Base-by-base conservation (phyloP, 1,139 yeast genomes). In the Hanseniaspora sp. region DNA sequence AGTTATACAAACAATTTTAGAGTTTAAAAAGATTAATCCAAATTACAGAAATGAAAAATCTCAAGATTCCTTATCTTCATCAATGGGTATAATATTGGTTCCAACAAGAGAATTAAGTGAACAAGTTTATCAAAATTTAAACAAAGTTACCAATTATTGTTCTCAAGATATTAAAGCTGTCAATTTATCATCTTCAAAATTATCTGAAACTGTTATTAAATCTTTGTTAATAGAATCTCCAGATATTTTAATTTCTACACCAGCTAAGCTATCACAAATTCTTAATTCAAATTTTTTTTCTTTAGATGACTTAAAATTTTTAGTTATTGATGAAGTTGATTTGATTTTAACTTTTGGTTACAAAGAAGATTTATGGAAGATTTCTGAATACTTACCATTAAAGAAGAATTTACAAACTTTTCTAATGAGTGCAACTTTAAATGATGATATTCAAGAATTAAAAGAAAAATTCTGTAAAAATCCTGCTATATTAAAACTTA, bases 301-400 rank as follows among this genome's bases (percentile, higher is more conserved):
- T 55, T 70, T 83, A 58, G 73, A 76, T 31, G 69, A 74, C 34
- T 77, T 92, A 55, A 75, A 76, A 57, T 86, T 78, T 64, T 71
- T 92, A 56, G 95, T 88, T 40, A 85, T 94, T 60, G 99, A 94
- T 71, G 99, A 94, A 69, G 97, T 95, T 18, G 99, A 94, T 71
- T 76, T 92, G 63, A 80, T 94, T 47, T 72, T 87, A 56, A 83
- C 95, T 2, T 94, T 86, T 67, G 99, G 98, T 17, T 87, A 92
- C 67, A 78, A 81, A 61, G 95, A 87, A 7, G 98, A 94, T 69
- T 74, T 94, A 59, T 70, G 75, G 55, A 78, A 77, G 60, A 74
- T 92, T 58, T 77, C 83, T 15, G 74, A 74, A 29, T 77, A 71
- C 59, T 71, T 87, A 59, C 92, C 94, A 12, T 74, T 82, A 55